Base-by-base conservation (phyloP, 2,329 filamentous ascomycete genomes). In the Hypoxylon rubiginosum region DNA sequence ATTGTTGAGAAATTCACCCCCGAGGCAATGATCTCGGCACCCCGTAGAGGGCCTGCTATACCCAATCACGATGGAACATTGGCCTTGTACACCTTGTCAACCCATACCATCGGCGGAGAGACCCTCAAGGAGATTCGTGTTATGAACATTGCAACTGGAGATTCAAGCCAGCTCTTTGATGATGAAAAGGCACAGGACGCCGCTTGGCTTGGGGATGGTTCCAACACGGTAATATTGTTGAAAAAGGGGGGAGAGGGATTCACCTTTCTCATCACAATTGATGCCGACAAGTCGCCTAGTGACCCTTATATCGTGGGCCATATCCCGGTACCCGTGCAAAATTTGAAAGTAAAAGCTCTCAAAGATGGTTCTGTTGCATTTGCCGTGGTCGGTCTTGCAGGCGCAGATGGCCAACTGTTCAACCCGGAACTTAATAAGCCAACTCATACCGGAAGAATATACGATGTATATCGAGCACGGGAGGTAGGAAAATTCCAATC, bases 51-150 rank as follows among this genome's bases (percentile, higher is more conserved):
- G 21, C 64, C 74, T n/a, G 79, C 78, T 1, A 75, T 83, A 6
- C 79, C 81, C 8, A 82, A 79, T 58, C 73, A 78, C 21, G 78
- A 79, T 59, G 81, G 82, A 58, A 76, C 80, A 4, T 77, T 79
- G 11, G 76, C 81, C 7, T 72, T 85, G 43, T 80, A 80, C 70
- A 81, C 80, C 17, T 71, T 83, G 49, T 77, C 79, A 5, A 77
- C 76, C 26, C 77, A 83, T 39, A 45, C 51, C 9, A 59, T 81
- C 52, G 73, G 70, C 34, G 71, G 72, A 13, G 72, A 75, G 46
- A 75, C 73, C 15, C 56, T 62, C 2, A 77, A 75, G 17, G 76
- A 80, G 58, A 70, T 80, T 46, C 73, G 76, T 10, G 64, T 81
- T 19, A 71, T 81, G 59, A 59, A 79, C 32, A 68, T 83, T 6